Conservation (phyloP, 441 rosid species). For the Jatropha podagrica region DNA sequence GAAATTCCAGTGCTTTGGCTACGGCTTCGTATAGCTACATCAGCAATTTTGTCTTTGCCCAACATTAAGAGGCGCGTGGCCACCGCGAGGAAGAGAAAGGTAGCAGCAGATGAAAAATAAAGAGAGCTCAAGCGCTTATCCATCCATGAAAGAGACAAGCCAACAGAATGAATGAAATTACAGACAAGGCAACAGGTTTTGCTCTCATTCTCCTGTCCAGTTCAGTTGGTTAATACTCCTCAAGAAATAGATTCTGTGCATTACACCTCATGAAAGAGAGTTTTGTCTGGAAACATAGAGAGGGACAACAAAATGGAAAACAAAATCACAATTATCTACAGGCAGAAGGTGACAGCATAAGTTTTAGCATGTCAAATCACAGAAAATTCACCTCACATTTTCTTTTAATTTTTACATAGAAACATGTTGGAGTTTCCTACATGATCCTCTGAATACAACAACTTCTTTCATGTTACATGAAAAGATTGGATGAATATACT, state of each 20-base stretch:
- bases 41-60: background rate
- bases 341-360: constrained; percentile 3
- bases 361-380: constrained; percentile 31
- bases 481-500: constrained; percentile 26
- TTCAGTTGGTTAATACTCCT: background rate
- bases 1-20: no score
- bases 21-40: no score
- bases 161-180: no score
- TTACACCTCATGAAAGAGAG: background rate
- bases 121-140: background rate
- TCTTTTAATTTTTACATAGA: constrained; percentile 23
- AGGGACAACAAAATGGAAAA: background rate
- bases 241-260: no score
- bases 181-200: background rate
- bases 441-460: constrained; percentile 19
- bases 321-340: constrained; percentile 38
- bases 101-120: background rate
- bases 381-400: constrained; percentile 30
- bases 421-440: constrained; percentile 25
- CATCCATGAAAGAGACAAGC: background rate
- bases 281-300: constrained; percentile 9
- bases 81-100: background rate
- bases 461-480: constrained; percentile 21
- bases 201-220: background rate
- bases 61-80: background rate